Evolutionary conservation across 306 rosid genomes (phyloP).

Genomic region (apple (Malus domestica)): DNA sequence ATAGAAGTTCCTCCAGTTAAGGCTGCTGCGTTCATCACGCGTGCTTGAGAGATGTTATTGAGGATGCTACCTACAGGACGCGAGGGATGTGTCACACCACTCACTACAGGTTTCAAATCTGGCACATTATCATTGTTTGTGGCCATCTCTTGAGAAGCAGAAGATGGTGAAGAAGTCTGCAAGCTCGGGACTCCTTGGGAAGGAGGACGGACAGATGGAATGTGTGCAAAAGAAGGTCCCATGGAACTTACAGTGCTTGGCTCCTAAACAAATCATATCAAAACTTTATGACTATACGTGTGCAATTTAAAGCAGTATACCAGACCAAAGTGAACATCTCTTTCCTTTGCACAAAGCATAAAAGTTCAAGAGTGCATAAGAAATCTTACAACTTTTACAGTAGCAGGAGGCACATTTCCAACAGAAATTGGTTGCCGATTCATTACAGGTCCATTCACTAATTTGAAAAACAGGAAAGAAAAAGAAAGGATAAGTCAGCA

Average conservation of each 20-base stretch:
- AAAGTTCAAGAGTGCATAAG: not conserved
- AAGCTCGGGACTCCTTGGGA: conserved; percentile 77
- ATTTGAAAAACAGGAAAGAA: conserved; percentile 8
- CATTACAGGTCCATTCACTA: conserved; percentile 73
- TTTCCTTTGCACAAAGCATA: conserved; percentile 3
- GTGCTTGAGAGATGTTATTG: conserved; percentile 80
- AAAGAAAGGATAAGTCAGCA: conserved; percentile 1
- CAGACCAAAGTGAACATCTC: not conserved
- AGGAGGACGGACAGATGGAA: conserved; percentile 63
- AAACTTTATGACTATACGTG: conserved; percentile 11
- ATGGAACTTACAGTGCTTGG: conserved; percentile 70
- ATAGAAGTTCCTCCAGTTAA: conserved; percentile 69
- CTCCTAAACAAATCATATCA: conserved; percentile 51
- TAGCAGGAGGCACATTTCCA: conserved; percentile 65
- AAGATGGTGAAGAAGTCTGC: conserved; percentile 83
- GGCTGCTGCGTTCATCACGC: conserved; percentile 68
- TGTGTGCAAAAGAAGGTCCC: conserved; percentile 68
- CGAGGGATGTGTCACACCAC: conserved; percentile 51
- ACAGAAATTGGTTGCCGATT: conserved; percentile 64
- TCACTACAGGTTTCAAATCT: conserved; percentile 71
- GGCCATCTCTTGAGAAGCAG: conserved; percentile 73
- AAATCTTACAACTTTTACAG: conserved; percentile 78
- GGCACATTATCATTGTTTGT: conserved; percentile 61
- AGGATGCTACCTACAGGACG: conserved; percentile 78
- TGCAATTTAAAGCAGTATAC: conserved; percentile 7